Percentiles rank a stretch among this genome's conserved stretches.
Conservation (phyloP, 345 rosid species). For the Eucalyptus sideroxylon region DNA sequence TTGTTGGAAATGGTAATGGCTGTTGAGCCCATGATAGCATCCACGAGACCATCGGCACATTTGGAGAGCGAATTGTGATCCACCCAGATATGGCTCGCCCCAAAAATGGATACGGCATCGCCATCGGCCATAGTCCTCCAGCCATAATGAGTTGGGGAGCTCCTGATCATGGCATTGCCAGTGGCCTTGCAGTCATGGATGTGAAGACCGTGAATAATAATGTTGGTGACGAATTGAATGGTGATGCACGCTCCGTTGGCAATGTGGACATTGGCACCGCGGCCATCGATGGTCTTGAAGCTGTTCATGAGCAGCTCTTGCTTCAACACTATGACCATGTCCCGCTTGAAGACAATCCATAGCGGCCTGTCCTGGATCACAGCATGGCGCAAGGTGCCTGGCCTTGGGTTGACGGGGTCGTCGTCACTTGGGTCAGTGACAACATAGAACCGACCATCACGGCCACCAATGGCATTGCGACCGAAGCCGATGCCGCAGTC, state of each 20-base stretch:
- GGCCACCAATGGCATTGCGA: conserved; percentile 27
- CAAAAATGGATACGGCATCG: conserved; percentile 35
- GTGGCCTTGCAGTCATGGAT: conserved; percentile 14
- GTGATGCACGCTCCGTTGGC: conserved; percentile 12
- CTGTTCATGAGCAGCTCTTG: conserved; percentile 16
- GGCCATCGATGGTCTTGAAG: conserved; percentile 15
- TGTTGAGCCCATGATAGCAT: conserved; percentile 50
- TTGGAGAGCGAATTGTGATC: conserved; percentile 42
- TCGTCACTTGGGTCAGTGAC: conserved; percentile 24
- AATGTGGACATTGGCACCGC: conserved; percentile 7
- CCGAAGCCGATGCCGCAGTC: conserved; percentile 28
- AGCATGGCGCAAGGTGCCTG: conserved; percentile 28
- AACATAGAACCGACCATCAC: conserved; percentile 21
- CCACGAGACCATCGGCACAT: conserved; percentile 47
- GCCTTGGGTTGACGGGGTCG: conserved; percentile 22
- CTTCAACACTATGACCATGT: conserved; percentile 16
- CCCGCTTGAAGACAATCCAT: conserved; percentile 32
- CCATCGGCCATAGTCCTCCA: conserved; percentile 42
- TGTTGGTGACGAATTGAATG: conserved; percentile 6
- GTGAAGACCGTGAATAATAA: conserved; percentile 11
- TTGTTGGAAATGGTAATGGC: conserved; percentile 46
- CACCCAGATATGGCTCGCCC: conserved; percentile 41
- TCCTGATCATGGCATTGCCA: conserved; percentile 11
- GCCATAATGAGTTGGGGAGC: conserved; percentile 9
- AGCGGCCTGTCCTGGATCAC: conserved; percentile 26